Evolutionary conservation across 2,329 filamentous ascomycete genomes (phyloP).

Genomic region (Calonectria honghensis): DNA sequence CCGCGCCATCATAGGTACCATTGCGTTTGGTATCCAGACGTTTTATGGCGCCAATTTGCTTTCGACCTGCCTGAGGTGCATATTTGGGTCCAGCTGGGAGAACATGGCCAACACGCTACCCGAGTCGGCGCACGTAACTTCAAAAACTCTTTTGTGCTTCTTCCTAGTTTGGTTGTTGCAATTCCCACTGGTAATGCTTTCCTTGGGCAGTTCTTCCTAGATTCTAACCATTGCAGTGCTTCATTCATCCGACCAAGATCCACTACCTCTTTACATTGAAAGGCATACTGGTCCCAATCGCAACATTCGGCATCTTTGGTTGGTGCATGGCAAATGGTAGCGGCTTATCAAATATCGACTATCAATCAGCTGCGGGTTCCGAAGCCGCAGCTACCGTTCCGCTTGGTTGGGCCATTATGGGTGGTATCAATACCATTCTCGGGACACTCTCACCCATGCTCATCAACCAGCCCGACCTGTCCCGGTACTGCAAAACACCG

Average conservation of each 20-base stretch:
- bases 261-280: conserved; percentile 8
- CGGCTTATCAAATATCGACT: not conserved
- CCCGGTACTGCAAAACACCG: conserved; percentile 2
- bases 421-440: conserved; percentile 7
- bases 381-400: not conserved
- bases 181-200: not conserved
- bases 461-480: conserved; percentile 5
- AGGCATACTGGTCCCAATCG: conserved; percentile 4
- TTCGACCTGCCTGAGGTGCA: not conserved
- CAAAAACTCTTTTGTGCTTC: conserved; percentile 9
- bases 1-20: conserved; percentile 6
- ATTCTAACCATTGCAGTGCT: not conserved
- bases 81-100: conserved; percentile 7
- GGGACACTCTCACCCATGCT: conserved; percentile 4
- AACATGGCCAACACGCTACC: not conserved
- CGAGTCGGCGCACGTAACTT: not conserved
- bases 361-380: not conserved
- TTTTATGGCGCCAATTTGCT: conserved; percentile 14
- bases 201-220: not conserved
- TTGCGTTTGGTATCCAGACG: conserved; percentile 5
- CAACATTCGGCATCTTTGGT: conserved; percentile 15
- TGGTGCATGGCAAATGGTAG: not conserved
- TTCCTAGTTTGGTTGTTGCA: conserved; percentile 6
- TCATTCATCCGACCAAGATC: conserved; percentile 9
- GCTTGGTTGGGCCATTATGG: not conserved